These are phyloP conservation scores for Erysiphe neolycopersici DNA, from an alignment of 2,329 filamentous ascomycete genomes.

Conservation along the genomic window DNA sequence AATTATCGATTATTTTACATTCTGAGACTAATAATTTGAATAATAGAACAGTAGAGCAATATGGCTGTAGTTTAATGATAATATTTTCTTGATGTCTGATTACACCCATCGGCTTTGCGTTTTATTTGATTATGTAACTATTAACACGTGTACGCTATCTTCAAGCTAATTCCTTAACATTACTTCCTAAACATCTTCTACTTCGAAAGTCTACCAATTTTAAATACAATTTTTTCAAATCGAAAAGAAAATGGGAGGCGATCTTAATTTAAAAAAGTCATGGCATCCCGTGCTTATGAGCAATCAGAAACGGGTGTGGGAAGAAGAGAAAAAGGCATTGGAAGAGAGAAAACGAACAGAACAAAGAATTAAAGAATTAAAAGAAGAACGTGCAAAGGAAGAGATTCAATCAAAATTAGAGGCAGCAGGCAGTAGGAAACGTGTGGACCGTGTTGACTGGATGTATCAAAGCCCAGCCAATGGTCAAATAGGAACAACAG, in stretches of 20 bases:
- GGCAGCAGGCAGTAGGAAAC: conserved; percentile 57
- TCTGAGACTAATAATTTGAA: no score
- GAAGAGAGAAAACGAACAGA: conserved; percentile 88
- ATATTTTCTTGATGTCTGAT: no score
- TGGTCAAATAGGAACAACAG: conserved; percentile 47
- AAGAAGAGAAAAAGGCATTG: conserved; percentile 73
- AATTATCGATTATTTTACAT: no score
- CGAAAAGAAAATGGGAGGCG: conserved; percentile 52
- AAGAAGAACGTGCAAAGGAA: conserved; percentile 77
- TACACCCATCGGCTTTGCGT: no score
- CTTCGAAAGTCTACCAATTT: no score
- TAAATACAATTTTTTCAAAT: no score
- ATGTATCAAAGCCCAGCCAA: conserved; percentile 80
- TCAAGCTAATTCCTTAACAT: no score
- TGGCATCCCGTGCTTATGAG: conserved; percentile 79
- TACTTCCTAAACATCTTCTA: no score
- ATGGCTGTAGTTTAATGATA: no score
- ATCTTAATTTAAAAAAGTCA: conserved; percentile 85
- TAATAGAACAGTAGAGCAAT: no score
- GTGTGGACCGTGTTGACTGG: conserved; percentile 74
- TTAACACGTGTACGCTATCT: no score
- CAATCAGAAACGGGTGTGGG: conserved; percentile 77
- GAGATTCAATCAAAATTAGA: conserved; percentile 80
- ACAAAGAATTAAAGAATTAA: conserved; percentile 73
- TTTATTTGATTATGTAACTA: no score